Percentiles rank a stretch among this genome's conserved stretches.
Evolutionary conservation across 305 asterid species (phyloP).

Genomic region (Nicotiana rustica): DNA sequence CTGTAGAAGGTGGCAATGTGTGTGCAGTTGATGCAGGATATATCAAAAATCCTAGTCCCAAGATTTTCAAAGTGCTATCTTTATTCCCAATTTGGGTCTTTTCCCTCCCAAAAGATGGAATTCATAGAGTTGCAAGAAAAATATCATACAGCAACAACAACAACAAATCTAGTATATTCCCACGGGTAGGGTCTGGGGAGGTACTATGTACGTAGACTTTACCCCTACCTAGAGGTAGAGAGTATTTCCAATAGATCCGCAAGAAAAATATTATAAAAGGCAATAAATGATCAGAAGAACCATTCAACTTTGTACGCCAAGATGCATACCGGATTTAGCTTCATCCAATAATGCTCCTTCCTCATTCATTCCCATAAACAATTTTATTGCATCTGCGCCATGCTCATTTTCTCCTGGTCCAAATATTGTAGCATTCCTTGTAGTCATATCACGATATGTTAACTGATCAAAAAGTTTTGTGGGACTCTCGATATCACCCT

Average conservation of each 20-base stretch:
- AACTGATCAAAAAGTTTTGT: constrained; percentile 50
- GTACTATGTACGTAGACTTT: no score
- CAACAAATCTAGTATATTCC: no score
- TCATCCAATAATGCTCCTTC: no score
- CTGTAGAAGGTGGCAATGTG: neutral
- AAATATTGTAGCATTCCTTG: constrained; percentile 68
- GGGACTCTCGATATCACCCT: constrained; percentile 52
- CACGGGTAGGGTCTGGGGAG: no score
- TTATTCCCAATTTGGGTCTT: no score
- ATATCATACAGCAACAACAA: no score
- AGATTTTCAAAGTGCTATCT: neutral
- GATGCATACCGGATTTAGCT: neutral
- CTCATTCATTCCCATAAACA: constrained; percentile 30
- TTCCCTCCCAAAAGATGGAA: neutral
- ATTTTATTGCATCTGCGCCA: constrained; percentile 55
- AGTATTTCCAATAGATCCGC: no score
- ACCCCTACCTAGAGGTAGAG: no score
- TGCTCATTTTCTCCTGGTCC: constrained; percentile 65
- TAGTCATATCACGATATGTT: constrained; percentile 62
- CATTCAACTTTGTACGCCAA: neutral
- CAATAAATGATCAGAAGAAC: neutral
- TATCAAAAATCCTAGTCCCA: neutral
- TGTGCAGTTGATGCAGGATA: neutral
- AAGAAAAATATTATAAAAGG: no score
- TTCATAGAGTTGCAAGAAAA: neutral